These are phyloP conservation scores for Gaeumannomyces sp. DNA, from an alignment of 2,329 filamentous ascomycete species.

Conservation along the genomic window DNA sequence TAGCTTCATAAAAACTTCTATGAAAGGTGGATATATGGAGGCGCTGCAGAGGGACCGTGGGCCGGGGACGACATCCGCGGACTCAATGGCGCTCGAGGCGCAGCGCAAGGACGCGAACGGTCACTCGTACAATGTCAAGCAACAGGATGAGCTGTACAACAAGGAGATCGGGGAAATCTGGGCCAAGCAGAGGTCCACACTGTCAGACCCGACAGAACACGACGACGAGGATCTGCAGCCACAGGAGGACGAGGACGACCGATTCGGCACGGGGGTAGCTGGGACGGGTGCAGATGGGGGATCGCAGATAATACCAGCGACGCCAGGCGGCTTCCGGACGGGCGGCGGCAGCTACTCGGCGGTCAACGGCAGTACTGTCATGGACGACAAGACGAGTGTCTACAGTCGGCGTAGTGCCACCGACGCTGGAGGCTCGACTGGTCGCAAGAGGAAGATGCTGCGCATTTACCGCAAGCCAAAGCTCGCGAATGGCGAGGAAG, in stretches of 20 bases:
- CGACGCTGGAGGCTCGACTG: slow-evolving; percentile 5
- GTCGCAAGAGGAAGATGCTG: slow-evolving; percentile 8
- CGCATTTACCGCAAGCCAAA: slow-evolving; percentile 4
- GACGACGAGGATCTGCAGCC: slow-evolving; percentile 54
- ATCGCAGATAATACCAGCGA: slow-evolving; percentile 5
- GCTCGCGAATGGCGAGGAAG: not conserved
- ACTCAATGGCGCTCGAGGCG: slow-evolving; percentile 81
- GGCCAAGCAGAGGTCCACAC: slow-evolving; percentile 75
- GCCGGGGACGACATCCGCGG: slow-evolving; percentile 61
- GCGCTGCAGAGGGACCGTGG: slow-evolving; percentile 51
- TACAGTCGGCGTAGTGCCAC: slow-evolving; percentile 8
- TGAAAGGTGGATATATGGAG: slow-evolving; percentile 94
- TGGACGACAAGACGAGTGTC: slow-evolving; percentile 29
- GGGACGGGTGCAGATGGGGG: slow-evolving; percentile 2
- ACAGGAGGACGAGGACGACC: slow-evolving; percentile 56
- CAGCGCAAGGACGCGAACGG: slow-evolving; percentile 85
- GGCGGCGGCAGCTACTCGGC: not conserved
- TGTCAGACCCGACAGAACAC: slow-evolving; percentile 66
- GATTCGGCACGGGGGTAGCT: slow-evolving; percentile 35
- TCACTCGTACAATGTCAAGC: slow-evolving; percentile 95
- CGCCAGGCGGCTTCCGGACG: slow-evolving; percentile 1
- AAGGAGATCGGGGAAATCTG: slow-evolving; percentile 88
- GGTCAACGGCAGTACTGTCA: slow-evolving; percentile 5
- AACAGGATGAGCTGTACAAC: slow-evolving; percentile 87
- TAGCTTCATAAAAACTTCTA: slow-evolving; percentile 94